Evolutionary conservation across 495 filamentous ascomycete genomes (phyloP).

Genomic region (Collariella sp.): DNA sequence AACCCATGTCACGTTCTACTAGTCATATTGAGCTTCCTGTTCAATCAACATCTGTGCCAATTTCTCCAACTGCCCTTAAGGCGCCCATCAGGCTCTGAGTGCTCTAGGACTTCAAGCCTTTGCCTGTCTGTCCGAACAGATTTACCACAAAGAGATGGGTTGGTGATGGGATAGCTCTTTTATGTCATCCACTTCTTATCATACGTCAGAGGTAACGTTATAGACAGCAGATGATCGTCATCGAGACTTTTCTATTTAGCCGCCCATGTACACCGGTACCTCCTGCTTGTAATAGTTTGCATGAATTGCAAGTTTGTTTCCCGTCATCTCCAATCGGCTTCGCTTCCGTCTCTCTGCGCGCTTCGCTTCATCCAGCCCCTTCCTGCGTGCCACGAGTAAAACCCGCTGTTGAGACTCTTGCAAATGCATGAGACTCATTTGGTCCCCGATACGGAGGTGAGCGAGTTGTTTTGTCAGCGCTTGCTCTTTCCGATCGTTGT

Average conservation of each 20-base stretch:
- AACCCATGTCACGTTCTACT: too few relatives aligned
- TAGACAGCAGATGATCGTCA: too few relatives aligned
- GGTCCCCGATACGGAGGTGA: constrained; percentile 23
- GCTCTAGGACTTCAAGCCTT: too few relatives aligned
- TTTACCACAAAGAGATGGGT: too few relatives aligned
- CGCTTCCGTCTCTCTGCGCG: constrained; percentile 11
- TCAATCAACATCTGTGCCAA: too few relatives aligned
- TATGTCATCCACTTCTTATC: too few relatives aligned
- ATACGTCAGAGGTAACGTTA: too few relatives aligned
- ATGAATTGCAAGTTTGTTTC: constrained; percentile 5
- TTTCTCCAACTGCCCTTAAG: too few relatives aligned
- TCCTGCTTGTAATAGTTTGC: constrained; percentile 7
- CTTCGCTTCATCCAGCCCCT: constrained; percentile 21
- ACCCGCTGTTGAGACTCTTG: constrained; percentile 22
- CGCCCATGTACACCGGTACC: constrained; percentile 2
- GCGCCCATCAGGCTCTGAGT: too few relatives aligned
- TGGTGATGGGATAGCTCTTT: too few relatives aligned
- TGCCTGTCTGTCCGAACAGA: too few relatives aligned
- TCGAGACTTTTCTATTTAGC: constrained; percentile 5
- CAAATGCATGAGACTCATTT: constrained; percentile 24
- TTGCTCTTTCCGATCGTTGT: constrained; percentile 11
- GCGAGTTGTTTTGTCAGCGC: constrained; percentile 17
- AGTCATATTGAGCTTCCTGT: too few relatives aligned
- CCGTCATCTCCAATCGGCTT: constrained; percentile 3
- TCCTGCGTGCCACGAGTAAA: constrained; percentile 24